These are phyloP conservation scores for Lasiodiplodia citricola DNA, from an alignment of 2,329 filamentous ascomycete species.

Conservation along the genomic window DNA sequence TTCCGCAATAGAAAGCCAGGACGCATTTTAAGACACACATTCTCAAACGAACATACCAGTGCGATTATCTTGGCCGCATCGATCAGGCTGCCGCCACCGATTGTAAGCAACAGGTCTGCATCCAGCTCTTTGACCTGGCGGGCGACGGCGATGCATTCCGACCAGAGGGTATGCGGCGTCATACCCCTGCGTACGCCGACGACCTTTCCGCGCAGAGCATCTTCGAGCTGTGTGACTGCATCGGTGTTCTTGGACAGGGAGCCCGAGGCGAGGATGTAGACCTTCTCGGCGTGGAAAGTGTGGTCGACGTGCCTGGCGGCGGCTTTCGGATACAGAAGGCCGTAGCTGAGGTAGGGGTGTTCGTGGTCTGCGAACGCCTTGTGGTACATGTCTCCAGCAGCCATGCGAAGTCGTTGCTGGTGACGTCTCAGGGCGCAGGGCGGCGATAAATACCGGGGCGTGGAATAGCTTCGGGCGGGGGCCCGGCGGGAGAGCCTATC, in stretches of 20 bases:
- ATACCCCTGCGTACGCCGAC: conserved; percentile 58
- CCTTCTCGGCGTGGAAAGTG: conserved; percentile 51
- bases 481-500: conserved; percentile 6
- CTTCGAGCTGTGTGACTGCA: conserved; percentile 49
- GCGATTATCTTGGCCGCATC: conserved; percentile 61
- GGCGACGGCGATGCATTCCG: conserved; percentile 57
- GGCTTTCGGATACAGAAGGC: conserved; percentile 53
- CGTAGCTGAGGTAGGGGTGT: conserved; percentile 54
- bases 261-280: conserved; percentile 60
- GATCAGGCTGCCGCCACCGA: conserved; percentile 62
- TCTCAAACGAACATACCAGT: conserved; percentile 41
- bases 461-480: conserved; percentile 6
- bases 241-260: conserved; percentile 56
- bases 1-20: neutral
- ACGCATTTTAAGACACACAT: neutral
- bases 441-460: conserved; percentile 16
- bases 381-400: conserved; percentile 7
- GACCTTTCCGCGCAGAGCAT: conserved; percentile 49
- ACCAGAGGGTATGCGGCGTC: conserved; percentile 60
- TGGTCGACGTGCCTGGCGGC: conserved; percentile 52
- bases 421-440: neutral
- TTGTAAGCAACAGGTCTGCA: conserved; percentile 59
- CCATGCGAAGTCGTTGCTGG: neutral
- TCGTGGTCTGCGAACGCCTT: conserved; percentile 28
- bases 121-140: conserved; percentile 45